These are phyloP conservation scores for Eremothecium cymbalariae DNA, from an alignment of 1,139 yeast species.

Conservation along the genomic window DNA sequence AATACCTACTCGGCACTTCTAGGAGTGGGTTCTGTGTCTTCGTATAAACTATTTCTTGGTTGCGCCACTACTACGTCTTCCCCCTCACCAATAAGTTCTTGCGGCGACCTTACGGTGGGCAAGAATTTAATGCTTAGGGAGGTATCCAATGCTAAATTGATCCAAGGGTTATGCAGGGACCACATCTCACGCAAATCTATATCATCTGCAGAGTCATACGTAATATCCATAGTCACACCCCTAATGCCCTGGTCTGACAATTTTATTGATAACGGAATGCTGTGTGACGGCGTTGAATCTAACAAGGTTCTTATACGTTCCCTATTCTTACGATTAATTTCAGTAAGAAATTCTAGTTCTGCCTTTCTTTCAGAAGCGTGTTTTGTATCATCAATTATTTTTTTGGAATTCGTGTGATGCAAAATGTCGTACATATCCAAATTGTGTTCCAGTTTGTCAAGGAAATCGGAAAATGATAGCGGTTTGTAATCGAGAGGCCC, in stretches of 20 bases:
- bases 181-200: conserved; percentile 27
- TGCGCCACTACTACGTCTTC: background rate
- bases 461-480: conserved; percentile 44
- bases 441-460: conserved; percentile 35
- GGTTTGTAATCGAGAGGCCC: conserved; percentile 51
- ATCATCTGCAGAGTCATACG: conserved; percentile 18
- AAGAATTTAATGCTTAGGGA: conserved; percentile 31
- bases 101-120: conserved; percentile 24
- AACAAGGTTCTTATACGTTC: conserved; percentile 12
- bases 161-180: conserved; percentile 32
- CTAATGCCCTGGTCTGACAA: conserved; percentile 14
- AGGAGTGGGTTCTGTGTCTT: no score
- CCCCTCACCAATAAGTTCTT: conserved; percentile 8
- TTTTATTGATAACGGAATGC: conserved; percentile 12
- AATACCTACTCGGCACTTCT: no score
- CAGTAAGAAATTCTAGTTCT: conserved; percentile 13
- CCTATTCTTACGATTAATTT: conserved; percentile 14
- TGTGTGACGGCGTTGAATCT: conserved; percentile 13
- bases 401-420: conserved; percentile 17
- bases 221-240: conserved; percentile 19
- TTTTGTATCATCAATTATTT: conserved; percentile 6
- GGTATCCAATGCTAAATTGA: conserved; percentile 30
- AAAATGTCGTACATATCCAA: conserved; percentile 26
- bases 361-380: conserved; percentile 7
- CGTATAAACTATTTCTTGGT: no score